These are phyloP conservation scores for Theileria sp. DNA, from an alignment of 169 alveolate species.

Conservation along the genomic window DNA sequence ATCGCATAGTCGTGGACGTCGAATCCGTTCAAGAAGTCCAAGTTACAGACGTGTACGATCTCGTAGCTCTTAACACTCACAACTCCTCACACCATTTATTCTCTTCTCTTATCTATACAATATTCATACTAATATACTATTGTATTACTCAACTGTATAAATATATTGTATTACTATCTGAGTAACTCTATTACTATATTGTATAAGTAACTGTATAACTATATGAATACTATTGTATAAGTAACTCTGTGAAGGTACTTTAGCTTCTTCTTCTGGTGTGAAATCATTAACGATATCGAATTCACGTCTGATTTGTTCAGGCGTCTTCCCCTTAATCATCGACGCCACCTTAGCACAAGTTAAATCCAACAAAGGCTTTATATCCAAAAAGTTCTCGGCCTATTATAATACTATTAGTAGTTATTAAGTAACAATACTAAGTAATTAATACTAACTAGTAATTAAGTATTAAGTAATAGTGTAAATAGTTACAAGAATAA, in stretches of 20 bases:
- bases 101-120: slow-evolving; percentile 91
- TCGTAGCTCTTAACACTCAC: slow-evolving; percentile 17
- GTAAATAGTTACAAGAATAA: slow-evolving; percentile 76
- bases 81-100: slow-evolving; percentile 94
- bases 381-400: slow-evolving; percentile 93
- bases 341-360: slow-evolving; percentile 94
- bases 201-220: too few relatives aligned
- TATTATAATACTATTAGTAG: neutral
- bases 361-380: slow-evolving; percentile 88
- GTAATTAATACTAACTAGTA: too few relatives aligned
- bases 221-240: too few relatives aligned
- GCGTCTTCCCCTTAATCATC: slow-evolving; percentile 90
- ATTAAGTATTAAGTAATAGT: neutral
- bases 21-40: slow-evolving; percentile 62
- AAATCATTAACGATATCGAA: slow-evolving; percentile 92
- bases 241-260: slow-evolving; percentile 35
- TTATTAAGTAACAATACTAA: too few relatives aligned
- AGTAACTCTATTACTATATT: too few relatives aligned
- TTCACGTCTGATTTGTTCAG: slow-evolving; percentile 91
- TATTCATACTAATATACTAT: too few relatives aligned
- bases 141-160: too few relatives aligned
- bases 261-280: slow-evolving; percentile 93
- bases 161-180: too few relatives aligned
- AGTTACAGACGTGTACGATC: slow-evolving; percentile 10
- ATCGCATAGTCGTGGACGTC: slow-evolving; percentile 36